Base-by-base conservation (phyloP, 1,284 basidiomycete species). In the Boletus calvinii region DNA sequence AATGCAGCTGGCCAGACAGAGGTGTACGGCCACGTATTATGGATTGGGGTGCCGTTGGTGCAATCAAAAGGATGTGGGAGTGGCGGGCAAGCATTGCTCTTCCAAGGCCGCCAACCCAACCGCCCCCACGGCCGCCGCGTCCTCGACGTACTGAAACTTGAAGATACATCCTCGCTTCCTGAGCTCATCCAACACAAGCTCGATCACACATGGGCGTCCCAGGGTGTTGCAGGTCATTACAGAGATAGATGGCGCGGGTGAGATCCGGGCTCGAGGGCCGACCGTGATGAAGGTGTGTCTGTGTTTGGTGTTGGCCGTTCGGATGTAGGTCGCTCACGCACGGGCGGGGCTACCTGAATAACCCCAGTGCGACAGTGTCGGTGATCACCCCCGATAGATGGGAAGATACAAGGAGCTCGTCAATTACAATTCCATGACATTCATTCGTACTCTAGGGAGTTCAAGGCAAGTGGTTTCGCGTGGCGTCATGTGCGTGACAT, bases 391-490 rank as follows among this genome's bases (percentile, higher is more conserved):
- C 72, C 1, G 84, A 89, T 54, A 78, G 81, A 3, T 94, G 88
- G 88, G n/a, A n/a, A 69, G 87, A 39, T 77, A 82, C 58, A 93
- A 93, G 61, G 91, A 93, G 64, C 70, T 93, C 31, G 90, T 94
- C 73, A 92, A 93, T 67, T 92, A 92, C 70, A 88, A 87, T 24
- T 4, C n/a, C 11, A 9, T 34, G 15, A 15, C 29, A 15, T 30
- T 46, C 10, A 36, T 7, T 6, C 11, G 17, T 4, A 13, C 22
- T 15, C 4, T 15, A 83, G 78, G 82, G 82, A 15, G 83, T 81
- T 72, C 83, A 85, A 78, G 81, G 81, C 75, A 57, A 39, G 69
- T 59, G 41, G 12, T 5, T 26, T 32, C 46, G 62, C n/a, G 66
- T 69, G 64, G 9, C 6, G 1, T 34, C 4, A 0, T 6, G 26